Conservation (phyloP, 257 asterid genomes). For the Pogostemon cablin region DNA sequence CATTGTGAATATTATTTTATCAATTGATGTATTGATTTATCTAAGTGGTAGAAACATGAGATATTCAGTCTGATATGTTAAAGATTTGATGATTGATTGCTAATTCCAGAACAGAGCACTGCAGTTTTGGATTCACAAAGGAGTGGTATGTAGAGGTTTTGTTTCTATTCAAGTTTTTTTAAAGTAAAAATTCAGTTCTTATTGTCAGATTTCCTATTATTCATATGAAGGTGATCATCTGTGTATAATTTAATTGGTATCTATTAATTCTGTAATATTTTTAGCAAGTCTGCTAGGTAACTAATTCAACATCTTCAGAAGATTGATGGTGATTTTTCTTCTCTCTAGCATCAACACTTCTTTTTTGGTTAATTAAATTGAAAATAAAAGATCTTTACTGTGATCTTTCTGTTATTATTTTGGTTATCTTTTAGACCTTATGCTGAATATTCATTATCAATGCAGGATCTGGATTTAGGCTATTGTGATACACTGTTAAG, state of each 20-base stretch:
- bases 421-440: constrained; percentile 54
- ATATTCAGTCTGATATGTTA: constrained; percentile 9
- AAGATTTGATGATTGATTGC: not conserved
- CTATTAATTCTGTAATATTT: constrained; percentile 14
- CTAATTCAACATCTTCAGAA: constrained; percentile 87
- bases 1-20: not conserved
- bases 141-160: constrained; percentile 66
- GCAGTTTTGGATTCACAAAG: constrained; percentile 93
- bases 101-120: constrained; percentile 72
- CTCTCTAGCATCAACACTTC: no score
- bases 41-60: not conserved
- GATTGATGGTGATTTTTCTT: constrained; percentile 63
- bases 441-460: constrained; percentile 97
- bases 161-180: not conserved
- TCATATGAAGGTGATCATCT: no score
- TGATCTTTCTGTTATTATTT: not conserved
- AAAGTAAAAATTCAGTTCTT: no score
- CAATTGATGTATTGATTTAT: not conserved
- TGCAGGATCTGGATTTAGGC: constrained; percentile 98
- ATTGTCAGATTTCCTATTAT: no score
- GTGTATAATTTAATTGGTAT: not conserved
- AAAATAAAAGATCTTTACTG: not conserved
- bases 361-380: not conserved
- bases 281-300: constrained; percentile 87
- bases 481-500: constrained; percentile 92